Base-by-base conservation (phyloP, 345 rosid species). In the Anastatica hierochuntica region DNA sequence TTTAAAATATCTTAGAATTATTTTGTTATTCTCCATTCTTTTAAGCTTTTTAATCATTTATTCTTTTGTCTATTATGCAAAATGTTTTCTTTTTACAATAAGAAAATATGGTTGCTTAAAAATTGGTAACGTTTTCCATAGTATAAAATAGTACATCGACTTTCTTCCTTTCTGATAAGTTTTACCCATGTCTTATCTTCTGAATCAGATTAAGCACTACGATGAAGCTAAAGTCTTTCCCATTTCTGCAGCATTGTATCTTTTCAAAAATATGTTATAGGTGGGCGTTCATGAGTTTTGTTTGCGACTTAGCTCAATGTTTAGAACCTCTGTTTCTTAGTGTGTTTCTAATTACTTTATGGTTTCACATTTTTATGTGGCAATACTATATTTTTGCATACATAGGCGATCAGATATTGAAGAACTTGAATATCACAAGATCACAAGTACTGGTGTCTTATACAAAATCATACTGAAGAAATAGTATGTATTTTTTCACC, bases 311-410 rank as follows among this genome's bases (percentile, higher is more conserved):
- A 7, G 14, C 34, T 2, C 27, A 17, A 49, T 48, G 1, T 41
- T 16, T 19, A 1, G 14, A 33, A n/a, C 47, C 3, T 48, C 5
- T 55, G 12, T 23, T 49, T 34, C 43, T 49, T 7, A 18, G 26
- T 45, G 33, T 13, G 51, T 60, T 46, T 60, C 50, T 67, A 12
- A 60, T 56, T 46, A 38, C 40, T n/a, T 33, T 67, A 43, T 56
- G 16, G 14, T 59, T 12, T 44, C 17, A 43, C 13, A 11, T 62
- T 39, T 44, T 71, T 2, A n/a, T 58, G 46, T 73, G 66, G 80
- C 81, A 85, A 95, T 92, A 92, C 72, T 92, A 92, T 73, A 92
- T 92, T 70, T 88, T 92, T 77, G 90, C 98, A 10, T 92, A 92
- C 44, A 95, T 85, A 41, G 98, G 97, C 45, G 85, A 92, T 64